These are phyloP conservation scores for Porphyrellus sp. DNA, from an alignment of 1,284 basidiomycete genomes.

Conservation along the genomic window DNA sequence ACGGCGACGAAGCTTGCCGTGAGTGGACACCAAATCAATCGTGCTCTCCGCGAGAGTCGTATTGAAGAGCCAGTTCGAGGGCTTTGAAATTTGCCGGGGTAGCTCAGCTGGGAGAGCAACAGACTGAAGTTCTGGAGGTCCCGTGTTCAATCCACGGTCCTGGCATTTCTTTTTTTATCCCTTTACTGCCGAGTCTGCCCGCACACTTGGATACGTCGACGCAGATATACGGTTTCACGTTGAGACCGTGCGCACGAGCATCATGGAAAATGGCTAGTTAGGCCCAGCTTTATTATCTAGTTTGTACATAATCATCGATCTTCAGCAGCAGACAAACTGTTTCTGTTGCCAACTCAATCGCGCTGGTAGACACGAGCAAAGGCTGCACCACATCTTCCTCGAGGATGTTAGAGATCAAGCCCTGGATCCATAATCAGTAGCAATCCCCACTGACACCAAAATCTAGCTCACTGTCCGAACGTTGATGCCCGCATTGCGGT, in stretches of 20 bases:
- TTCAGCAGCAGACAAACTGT: constrained; percentile 95
- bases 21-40: background rate
- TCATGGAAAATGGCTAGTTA: background rate
- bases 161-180: constrained; percentile 35
- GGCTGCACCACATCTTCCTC: constrained; percentile 99
- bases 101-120: constrained; percentile 81
- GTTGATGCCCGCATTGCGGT: constrained; percentile 95
- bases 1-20: background rate
- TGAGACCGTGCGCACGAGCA: background rate
- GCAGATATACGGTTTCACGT: too few relatives aligned
- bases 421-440: constrained; percentile 45
- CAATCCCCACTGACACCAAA: background rate
- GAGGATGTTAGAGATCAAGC: constrained; percentile 92
- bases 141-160: constrained; percentile 58
- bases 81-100: constrained; percentile 39
- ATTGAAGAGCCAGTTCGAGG: background rate
- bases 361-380: constrained; percentile 91
- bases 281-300: constrained; percentile 44
- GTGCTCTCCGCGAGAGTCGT: background rate
- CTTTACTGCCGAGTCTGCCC: too few relatives aligned
- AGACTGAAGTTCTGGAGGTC: constrained; percentile 67
- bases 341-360: constrained; percentile 93
- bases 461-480: constrained; percentile 76
- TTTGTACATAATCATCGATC: constrained; percentile 94
- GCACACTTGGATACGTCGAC: too few relatives aligned